These are phyloP conservation scores for Nicotiana tomentosiformis DNA, from an alignment of 257 asterid species.

Conservation along the genomic window DNA sequence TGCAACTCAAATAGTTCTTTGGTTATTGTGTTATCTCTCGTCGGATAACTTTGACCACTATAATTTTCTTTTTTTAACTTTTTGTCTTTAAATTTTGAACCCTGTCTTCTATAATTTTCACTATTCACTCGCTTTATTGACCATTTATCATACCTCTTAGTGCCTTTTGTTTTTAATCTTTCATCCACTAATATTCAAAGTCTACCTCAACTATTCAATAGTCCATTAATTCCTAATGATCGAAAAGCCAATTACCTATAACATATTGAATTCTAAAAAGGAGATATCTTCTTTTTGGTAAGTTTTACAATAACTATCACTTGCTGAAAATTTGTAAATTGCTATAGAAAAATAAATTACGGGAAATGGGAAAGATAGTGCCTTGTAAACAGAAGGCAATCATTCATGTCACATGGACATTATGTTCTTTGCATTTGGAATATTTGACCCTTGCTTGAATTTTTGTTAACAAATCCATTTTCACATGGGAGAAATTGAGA, in stretches of 20 bases:
- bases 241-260: neutral
- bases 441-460: neutral
- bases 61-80: too few species aligned
- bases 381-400: neutral
- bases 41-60: too few species aligned
- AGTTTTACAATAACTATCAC: neutral
- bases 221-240: neutral
- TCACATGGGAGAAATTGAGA: neutral
- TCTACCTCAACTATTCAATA: too few species aligned
- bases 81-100: too few species aligned
- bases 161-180: too few species aligned
- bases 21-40: too few species aligned
- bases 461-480: neutral
- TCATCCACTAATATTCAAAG: too few species aligned
- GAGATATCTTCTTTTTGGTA: too few species aligned
- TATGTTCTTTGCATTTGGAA: neutral
- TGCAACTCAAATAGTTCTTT: too few species aligned
- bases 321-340: neutral
- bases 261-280: neutral
- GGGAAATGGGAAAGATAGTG: neutral
- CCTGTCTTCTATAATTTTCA: too few species aligned
- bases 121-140: too few species aligned
- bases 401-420: constrained; percentile 1
- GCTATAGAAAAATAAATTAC: neutral
- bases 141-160: too few species aligned